Base-by-base conservation (phyloP, 1,284 basidiomycete genomes). In the Chondrostereum purpureum region DNA sequence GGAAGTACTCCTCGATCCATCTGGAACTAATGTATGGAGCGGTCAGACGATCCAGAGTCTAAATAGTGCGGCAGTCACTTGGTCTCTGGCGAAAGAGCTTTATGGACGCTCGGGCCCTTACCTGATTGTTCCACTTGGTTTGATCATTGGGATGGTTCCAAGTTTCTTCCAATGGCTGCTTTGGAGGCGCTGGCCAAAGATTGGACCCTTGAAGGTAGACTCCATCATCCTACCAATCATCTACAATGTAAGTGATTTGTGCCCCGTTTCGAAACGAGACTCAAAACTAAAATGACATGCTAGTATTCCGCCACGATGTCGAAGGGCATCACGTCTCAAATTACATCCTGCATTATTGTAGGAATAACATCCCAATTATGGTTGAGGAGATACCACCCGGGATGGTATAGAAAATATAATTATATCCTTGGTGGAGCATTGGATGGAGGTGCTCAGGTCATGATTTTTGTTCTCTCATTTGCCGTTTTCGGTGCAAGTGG, bases 401-500 rank as follows among this genome's bases (percentile, higher is more conserved):
- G 64, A 12, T 82, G 71, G 76, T 81, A 77, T 60, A 62, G 48
- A 36, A 68, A 68, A 47, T 72, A 75, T 48, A 73, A 75, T 47
- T 76, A 71, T 48, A 54, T 75, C n/a, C 51, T 75, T 22, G 60
- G 63, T 4, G 72, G 69, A 48, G 70, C 70, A 59, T 48, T 63
- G 40, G 62, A 62, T 44, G 80, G 80, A 16, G 80, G 80, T 8
- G 70, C 76, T 3, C 76, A 86, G 57, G 72, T 83, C 23, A 80
- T 85, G 70, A 73, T 83, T 21, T 86, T 87, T 58, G 70, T 87
- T 24, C 65, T 85, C 13, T 80, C 78, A 1, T 87, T 87, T 54
- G 81, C 82, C 1, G 81, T 88, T 11, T 78, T 78, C 55, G 84
- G 84, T 43, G 83, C 80, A 8, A 31, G 27, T 31, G 27, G 27